Conservation (phyloP, 495 filamentous ascomycete species). For the Penicillium atrosanguineum region DNA sequence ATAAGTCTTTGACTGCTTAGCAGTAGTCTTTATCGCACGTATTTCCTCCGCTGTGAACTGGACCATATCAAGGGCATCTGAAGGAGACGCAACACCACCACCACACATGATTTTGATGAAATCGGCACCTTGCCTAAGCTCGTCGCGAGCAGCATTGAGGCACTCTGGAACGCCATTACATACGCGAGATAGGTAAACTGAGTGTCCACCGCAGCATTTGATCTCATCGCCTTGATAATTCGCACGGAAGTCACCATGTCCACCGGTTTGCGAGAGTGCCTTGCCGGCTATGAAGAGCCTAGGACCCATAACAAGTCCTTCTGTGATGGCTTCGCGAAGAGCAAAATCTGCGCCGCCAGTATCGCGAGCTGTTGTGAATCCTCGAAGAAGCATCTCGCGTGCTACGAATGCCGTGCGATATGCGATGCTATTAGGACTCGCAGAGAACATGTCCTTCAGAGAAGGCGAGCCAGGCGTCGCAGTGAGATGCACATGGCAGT, state of each 20-base stretch:
- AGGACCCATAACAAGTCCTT: conserved; percentile 42
- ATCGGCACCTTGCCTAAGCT: conserved; percentile 46
- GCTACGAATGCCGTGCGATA: conserved; percentile 14
- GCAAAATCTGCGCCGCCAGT: conserved; percentile 46
- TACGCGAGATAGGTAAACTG: conserved; percentile 27
- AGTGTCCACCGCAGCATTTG: conserved; percentile 38
- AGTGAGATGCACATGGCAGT: conserved; percentile 53
- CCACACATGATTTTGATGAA: conserved; percentile 58
- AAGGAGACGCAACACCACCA: conserved; percentile 48
- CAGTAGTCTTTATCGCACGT: conserved; percentile 41
- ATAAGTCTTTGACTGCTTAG: conserved; percentile 41
- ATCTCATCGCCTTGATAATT: conserved; percentile 26
- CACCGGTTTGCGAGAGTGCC: conserved; percentile 48
- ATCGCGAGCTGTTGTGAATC: conserved; percentile 50
- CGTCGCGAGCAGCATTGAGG: conserved; percentile 43
- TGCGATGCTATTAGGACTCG: conserved; percentile 8
- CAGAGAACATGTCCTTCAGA: conserved; percentile 16
- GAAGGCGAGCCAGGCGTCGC: conserved; percentile 35
- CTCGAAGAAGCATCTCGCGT: conserved; percentile 43
- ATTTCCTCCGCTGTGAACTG: conserved; percentile 53
- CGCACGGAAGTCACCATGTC: conserved; percentile 45
- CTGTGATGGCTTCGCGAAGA: conserved; percentile 44
- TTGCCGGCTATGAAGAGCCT: conserved; percentile 43
- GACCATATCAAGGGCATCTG: conserved; percentile 42
- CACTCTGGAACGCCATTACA: conserved; percentile 49